These are phyloP conservation scores for Chaetomium sp. DNA, from an alignment of 2,329 filamentous ascomycete species.

Conservation along the genomic window DNA sequence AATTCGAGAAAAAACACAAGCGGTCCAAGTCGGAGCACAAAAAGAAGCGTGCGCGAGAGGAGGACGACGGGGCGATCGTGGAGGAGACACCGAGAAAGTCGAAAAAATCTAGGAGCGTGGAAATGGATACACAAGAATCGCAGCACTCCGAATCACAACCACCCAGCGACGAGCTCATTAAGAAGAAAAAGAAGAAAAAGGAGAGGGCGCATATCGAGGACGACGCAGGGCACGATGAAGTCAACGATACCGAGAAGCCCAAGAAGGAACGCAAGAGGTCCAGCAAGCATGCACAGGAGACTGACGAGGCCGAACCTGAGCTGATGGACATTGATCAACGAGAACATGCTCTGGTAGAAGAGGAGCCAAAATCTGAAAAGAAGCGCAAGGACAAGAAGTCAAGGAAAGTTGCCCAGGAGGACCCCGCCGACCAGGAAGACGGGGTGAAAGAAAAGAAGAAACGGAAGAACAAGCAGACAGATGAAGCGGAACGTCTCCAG, in stretches of 20 bases:
- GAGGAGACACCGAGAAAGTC: conserved; percentile 43
- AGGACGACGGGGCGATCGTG: conserved; percentile 35
- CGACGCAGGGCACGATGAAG: conserved; percentile 6
- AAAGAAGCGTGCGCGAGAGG: conserved; percentile 39
- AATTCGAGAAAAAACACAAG: conserved; percentile 34
- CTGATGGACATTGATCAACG: conserved; percentile 16
- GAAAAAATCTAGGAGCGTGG: conserved; percentile 34
- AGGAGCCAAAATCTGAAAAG: conserved; percentile 14
- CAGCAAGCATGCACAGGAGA: conserved; percentile 27
- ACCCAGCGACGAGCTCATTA: neutral
- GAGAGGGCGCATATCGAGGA: conserved; percentile 10
- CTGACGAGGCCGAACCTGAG: conserved; percentile 8
- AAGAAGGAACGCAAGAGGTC: conserved; percentile 35
- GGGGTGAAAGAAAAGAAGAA: conserved; percentile 28
- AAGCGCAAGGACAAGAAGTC: conserved; percentile 31
- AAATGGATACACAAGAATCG: neutral
- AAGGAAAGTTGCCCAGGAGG: conserved; percentile 21
- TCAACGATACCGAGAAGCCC: conserved; percentile 26
- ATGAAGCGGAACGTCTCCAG: conserved; percentile 8
- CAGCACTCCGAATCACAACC: neutral
- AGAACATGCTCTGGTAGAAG: conserved; percentile 1
- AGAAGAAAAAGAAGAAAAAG: conserved; percentile 23
- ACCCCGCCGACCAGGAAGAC: neutral
- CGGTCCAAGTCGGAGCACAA: conserved; percentile 24
- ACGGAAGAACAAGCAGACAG: conserved; percentile 24